Percentiles rank a stretch among this genome's conserved stretches.
Conservation (phyloP, 1,284 basidiomycete genomes). For the Trametes versicolor region DNA sequence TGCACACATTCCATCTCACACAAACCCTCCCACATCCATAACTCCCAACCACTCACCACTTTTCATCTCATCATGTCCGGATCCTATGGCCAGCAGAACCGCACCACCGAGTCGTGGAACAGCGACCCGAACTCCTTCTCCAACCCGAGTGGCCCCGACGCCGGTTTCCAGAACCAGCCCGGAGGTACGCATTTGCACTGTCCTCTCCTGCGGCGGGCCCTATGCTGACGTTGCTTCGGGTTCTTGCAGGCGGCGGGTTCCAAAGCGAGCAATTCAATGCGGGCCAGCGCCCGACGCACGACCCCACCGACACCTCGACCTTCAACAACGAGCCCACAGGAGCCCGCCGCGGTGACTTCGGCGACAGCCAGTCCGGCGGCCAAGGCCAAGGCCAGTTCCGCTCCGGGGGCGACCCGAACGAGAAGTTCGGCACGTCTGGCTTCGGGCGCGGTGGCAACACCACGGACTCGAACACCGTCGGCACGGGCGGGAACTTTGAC, state of each 20-base stretch:
- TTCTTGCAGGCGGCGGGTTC: neutral
- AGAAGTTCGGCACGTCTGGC: slow-evolving; percentile 34
- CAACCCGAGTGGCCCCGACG: slow-evolving; percentile 26
- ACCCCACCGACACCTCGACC: slow-evolving; percentile 26
- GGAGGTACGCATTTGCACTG: slow-evolving; percentile 9
- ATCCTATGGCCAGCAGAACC: slow-evolving; percentile 31
- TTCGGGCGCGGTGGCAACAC: slow-evolving; percentile 33
- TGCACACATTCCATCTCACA: neutral
- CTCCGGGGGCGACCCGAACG: slow-evolving; percentile 23
- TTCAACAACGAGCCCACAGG: slow-evolving; percentile 7
- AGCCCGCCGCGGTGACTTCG: slow-evolving; percentile 17
- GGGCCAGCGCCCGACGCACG: slow-evolving; percentile 22
- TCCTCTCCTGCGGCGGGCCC: neutral
- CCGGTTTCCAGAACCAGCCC: slow-evolving; percentile 20
- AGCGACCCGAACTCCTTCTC: slow-evolving; percentile 38
- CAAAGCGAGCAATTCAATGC: slow-evolving; percentile 9
- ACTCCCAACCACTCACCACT: slow-evolving; percentile 7
- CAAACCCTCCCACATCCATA: neutral
- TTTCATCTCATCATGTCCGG: slow-evolving; percentile 30
- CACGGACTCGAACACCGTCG: slow-evolving; percentile 33
- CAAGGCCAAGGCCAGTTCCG: slow-evolving; percentile 21
- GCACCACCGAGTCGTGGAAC: slow-evolving; percentile 33
- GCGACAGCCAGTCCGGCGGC: slow-evolving; percentile 8
- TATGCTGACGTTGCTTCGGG: neutral
- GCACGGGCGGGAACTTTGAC: slow-evolving; percentile 33